Evolutionary conservation across 2,329 filamentous ascomycete species (phyloP).

Genomic region (Calonectria crousiana): DNA sequence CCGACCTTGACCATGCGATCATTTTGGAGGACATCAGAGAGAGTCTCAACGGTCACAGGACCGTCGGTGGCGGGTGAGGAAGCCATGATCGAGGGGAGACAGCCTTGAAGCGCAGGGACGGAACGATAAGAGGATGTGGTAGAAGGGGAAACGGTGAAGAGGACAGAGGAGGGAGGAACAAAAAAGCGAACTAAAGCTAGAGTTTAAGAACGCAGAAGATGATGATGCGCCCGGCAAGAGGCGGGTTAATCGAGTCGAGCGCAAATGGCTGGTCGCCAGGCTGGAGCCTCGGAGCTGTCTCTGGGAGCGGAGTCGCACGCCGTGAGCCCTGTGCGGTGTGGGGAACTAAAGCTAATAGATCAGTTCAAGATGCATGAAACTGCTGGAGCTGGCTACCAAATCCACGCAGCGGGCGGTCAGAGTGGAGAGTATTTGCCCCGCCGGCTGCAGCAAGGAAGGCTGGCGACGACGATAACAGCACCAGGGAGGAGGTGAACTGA

Average conservation of each 20-base stretch:
- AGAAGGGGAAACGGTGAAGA: neutral
- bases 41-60: conserved; percentile 69
- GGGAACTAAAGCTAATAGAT: conserved; percentile 8
- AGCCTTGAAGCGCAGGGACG: conserved; percentile 19
- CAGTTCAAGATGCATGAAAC: conserved; percentile 5
- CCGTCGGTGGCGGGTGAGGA: conserved; percentile 32
- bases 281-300: conserved; percentile 14
- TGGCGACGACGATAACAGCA: neutral
- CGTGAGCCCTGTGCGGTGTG: conserved; percentile 18
- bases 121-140: neutral
- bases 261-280: conserved; percentile 5
- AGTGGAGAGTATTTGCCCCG: neutral
- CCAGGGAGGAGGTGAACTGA: neutral
- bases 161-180: conserved; percentile 2
- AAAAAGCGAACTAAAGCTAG: neutral
- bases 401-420: neutral
- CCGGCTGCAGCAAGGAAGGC: neutral
- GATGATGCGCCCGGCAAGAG: conserved; percentile 2
- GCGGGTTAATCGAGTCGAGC: conserved; percentile 15
- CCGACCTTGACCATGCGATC: conserved; percentile 89
- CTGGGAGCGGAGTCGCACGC: conserved; percentile 10
- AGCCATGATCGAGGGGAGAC: conserved; percentile 41
- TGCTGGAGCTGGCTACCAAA: conserved; percentile 7
- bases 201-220: neutral
- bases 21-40: conserved; percentile 75